Base-by-base conservation (phyloP, 2,329 filamentous ascomycete genomes). In the Hysterium pulicare region DNA sequence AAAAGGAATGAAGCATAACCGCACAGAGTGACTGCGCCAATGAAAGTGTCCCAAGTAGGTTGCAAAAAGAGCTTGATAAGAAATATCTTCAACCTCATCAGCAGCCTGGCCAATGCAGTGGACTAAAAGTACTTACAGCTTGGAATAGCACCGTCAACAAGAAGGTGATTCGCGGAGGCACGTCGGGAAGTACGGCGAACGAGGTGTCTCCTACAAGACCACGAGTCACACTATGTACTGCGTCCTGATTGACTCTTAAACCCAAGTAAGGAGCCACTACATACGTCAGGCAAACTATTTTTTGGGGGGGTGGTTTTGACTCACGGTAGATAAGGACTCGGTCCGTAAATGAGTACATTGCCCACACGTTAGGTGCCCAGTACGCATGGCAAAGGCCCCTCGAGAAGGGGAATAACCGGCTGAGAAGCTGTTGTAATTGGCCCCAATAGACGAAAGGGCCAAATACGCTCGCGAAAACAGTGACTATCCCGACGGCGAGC, bases 281-380 rank as follows among this genome's bases (percentile, higher is more conserved):
- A 35, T 19, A 16, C 17, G 50, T 75, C 45, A 78, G 67, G 50
- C 46, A 48, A 41, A 31, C 17, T 13, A 26, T 8, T 13, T 24
- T 5, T 17, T 23, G 10, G 48, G 23, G 19, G 28, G 28, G 7
- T 16, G 16, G n/a, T 5, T 17, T 10, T 21, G 34, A 69, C 82
- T 64, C 72, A 94, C 89, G 69, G 55, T 83, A 80, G 46, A 98
- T 95, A 52, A 98, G 65, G 6, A 89, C 70, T 40, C 93, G 79
- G 60, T 98, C 93, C 2, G 78, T 72, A 63, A 97, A 95, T 0
- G 93, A 96, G 69, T 98, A 98, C 62, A 97, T 79, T 0, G 93
- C 91, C 93, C 93, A 98, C 1, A 95, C 73, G 54, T 98, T 98
- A 0, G 93, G 90, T 10, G 93, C 93, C 93, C 93, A 98, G 66